Evolutionary conservation across 2,329 filamentous ascomycete genomes (phyloP), one percentile per base, ranked within the genome.

Genomic region (Fusarium duplospermum): DNA sequence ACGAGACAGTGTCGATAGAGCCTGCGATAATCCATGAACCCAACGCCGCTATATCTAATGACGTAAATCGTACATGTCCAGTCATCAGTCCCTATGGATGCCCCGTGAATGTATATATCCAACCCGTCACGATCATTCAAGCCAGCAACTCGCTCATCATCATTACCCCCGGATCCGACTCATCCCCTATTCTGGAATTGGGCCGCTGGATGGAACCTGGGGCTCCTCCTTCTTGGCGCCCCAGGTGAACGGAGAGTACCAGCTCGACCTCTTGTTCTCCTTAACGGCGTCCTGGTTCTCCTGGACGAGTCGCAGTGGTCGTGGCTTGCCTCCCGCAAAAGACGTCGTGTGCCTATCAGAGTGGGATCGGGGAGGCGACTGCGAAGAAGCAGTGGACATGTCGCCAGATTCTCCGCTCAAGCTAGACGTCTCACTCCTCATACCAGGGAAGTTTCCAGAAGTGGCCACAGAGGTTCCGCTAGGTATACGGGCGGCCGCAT

Each of bases 251-350:
- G 89, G 89, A 67, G 92, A 88, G 70, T 83, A 83, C 91, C 91
- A 93, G 81, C 90, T 92, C 22, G 86, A 85, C 57, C 91, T 85
- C 84, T 92, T 92, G 78, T 88, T 88, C 63, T 83, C 80, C 76
- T 87, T 86, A 69, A 86, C 83, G 3, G 80, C 80, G 60, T 89
- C 89, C 24, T 84, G 82, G 74, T 92, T 92, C 84, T 97, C 94
- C 83, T 96, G 93, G 56, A 98, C 95, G 33, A 99, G 87, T 18
- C 96, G 89, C 74, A 99, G 86, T 8, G 96, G 96, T 38, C 95
- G 89, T 67, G 97, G 91, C 83, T 96, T 96, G 52, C 90, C 90
- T 5, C 89, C 89, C 65, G 89, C 84, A 72, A 89, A 90, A 2
- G 77, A 78, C 27, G 88, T 90, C 40, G 87, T 89, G 68, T 86